Conservation (phyloP, 2,329 filamentous ascomycete species). For the Fusarium sp. region DNA sequence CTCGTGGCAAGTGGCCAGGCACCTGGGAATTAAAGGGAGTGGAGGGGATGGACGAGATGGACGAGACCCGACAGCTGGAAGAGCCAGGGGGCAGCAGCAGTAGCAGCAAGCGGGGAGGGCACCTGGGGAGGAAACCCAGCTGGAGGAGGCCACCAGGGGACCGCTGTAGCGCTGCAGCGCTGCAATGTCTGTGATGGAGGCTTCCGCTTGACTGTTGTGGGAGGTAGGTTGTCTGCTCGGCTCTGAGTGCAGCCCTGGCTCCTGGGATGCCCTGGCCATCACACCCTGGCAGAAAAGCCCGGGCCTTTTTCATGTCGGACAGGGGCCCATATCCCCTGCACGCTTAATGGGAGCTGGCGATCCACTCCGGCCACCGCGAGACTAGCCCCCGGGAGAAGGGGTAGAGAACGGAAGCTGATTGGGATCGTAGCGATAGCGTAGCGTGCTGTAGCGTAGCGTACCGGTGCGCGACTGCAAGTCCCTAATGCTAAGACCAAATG, state of each 20-base stretch:
- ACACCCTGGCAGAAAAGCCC: slow-evolving; percentile 31
- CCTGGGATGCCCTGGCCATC: slow-evolving; percentile 8
- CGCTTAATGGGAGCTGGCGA: slow-evolving; percentile 34
- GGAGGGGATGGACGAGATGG: not conserved
- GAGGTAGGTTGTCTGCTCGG: not conserved
- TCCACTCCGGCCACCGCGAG: slow-evolving; percentile 42
- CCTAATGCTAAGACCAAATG: not conserved
- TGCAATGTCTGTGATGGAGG: slow-evolving; percentile 4
- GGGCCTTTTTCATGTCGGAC: slow-evolving; percentile 28
- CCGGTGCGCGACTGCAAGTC: slow-evolving; percentile 26
- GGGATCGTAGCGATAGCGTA: not conserved
- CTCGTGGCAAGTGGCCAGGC: slow-evolving; percentile 5
- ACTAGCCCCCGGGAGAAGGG: slow-evolving; percentile 36
- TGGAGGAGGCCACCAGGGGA: slow-evolving; percentile 13
- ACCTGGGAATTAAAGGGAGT: slow-evolving; percentile 10
- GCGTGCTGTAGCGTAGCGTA: slow-evolving; percentile 18
- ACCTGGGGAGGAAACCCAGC: not conserved
- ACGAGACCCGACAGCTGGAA: slow-evolving; percentile 30
- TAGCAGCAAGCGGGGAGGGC: slow-evolving; percentile 18
- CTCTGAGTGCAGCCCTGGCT: slow-evolving; percentile 32
- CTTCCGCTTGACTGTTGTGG: slow-evolving; percentile 2
- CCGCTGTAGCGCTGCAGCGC: slow-evolving; percentile 14
- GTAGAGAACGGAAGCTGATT: slow-evolving; percentile 26
- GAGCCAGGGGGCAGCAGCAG: slow-evolving; percentile 15
- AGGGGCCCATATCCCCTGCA: slow-evolving; percentile 25